Evolutionary conservation across 2,329 filamentous ascomycete species (phyloP), one percentile per base, ranked within the genome.

Genomic region (Whalleya microplaca): DNA sequence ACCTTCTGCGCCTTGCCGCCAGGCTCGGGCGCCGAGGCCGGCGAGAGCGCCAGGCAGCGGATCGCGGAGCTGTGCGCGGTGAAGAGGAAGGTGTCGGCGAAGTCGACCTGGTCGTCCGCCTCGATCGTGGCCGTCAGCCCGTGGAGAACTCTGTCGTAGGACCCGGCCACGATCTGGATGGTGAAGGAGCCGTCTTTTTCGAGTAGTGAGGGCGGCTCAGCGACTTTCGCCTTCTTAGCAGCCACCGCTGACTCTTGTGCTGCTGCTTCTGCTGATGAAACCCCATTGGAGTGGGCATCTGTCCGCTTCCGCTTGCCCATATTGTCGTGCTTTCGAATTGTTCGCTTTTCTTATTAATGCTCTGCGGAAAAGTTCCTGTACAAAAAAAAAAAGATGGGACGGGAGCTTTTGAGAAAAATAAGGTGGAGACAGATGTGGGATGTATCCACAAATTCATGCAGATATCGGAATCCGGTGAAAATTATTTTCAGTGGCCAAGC

Each of bases 51-150:
- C 32, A 99, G 82, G 71, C 91, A 96, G 67, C 92, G 89, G 71
- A 99, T 91, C 3, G 95, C 89, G 12, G 93, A 96, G 54, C 86
- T 83, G 76, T 99, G 95, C 14, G 95, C 93, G 70, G 93, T 91
- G 83, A 99, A 97, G 55, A 99, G 84, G 74, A 99, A 99, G 0
- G 91, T 94, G 74, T 98, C 94, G 64, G 91, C 85, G 71, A 97
- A 98, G 49, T 87, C 81, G 52, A 87, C 79, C 16, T 80, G 70
- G 51, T 72, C 64, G 42, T 72, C 66, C 53, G 68, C 71, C 21
- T 82, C 79, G 50, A 96, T 78, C 1, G 85, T 85, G n/a, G 90
- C 92, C 7, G 90, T 91, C 67, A 97, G 82, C 58, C 95, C 95
- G 73, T 99, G 95, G 19, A 99, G 83, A 48, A 96, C 86, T 62